These are phyloP conservation scores for Neofusicoccum sp. DNA, from an alignment of 2,329 filamentous ascomycete species.

Conservation along the genomic window DNA sequence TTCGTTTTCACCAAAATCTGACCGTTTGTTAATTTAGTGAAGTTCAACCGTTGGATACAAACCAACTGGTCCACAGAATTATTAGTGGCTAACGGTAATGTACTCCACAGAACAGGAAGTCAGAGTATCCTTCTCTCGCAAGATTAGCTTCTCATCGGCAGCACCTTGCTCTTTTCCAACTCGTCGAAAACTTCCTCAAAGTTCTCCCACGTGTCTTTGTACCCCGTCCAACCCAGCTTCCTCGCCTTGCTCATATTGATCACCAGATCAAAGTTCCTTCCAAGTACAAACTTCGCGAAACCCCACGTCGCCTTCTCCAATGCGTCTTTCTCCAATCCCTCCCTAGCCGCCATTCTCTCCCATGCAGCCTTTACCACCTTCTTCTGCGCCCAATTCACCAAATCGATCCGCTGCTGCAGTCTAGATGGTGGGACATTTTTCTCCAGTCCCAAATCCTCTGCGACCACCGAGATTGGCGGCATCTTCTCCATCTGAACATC, in stretches of 20 bases:
- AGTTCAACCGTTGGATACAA: too few species aligned
- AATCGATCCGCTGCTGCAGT: slow-evolving; percentile 39
- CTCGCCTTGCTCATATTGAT: slow-evolving; percentile 49
- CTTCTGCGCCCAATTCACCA: slow-evolving; percentile 42
- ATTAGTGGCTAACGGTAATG: too few species aligned
- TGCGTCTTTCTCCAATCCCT: slow-evolving; percentile 37
- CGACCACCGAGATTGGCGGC: too few species aligned
- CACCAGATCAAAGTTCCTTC: slow-evolving; percentile 42
- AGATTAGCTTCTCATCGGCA: too few species aligned
- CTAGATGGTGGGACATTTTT: slow-evolving; percentile 15
- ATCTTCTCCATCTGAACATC: too few species aligned
- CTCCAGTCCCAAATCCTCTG: slow-evolving; percentile 28
- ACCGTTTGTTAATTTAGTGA: too few species aligned
- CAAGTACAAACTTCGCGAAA: slow-evolving; percentile 45
- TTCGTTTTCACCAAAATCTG: too few species aligned
- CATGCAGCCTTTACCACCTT: slow-evolving; percentile 41
- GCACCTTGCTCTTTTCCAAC: slow-evolving; percentile 30
- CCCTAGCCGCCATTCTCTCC: slow-evolving; percentile 33
- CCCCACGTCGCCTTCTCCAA: slow-evolving; percentile 48
- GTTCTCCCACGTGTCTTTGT: slow-evolving; percentile 36
- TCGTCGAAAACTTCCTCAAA: slow-evolving; percentile 37
- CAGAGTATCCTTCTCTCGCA: too few species aligned
- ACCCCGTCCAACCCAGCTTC: slow-evolving; percentile 45
- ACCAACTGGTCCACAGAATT: too few species aligned
- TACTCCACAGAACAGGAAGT: too few species aligned